Evolutionary conservation across 2,329 filamentous ascomycete genomes (phyloP).

Genomic region (Fusarium incarnatum): DNA sequence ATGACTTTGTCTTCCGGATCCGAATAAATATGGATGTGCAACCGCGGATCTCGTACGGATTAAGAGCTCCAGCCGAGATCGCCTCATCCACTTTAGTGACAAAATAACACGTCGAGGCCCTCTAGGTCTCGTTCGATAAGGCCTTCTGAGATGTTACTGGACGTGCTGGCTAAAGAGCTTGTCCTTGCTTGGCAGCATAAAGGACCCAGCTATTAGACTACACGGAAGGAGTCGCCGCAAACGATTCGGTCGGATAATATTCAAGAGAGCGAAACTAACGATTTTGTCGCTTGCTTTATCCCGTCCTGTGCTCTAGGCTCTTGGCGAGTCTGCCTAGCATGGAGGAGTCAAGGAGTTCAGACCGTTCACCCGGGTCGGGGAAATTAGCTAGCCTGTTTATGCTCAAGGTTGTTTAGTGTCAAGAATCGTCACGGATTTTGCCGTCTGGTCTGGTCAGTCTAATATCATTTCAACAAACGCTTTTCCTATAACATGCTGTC

Average conservation of each 20-base stretch:
- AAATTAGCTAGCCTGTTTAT: constrained; percentile 7
- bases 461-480: not conserved
- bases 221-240: not conserved
- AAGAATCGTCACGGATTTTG: not conserved
- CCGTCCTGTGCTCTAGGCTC: not conserved
- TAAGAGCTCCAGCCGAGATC: constrained; percentile 12
- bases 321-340: not conserved
- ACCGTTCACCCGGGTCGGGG: constrained; percentile 2
- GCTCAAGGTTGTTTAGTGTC: not conserved
- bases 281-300: not conserved
- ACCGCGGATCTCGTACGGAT: constrained; percentile 12
- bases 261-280: not conserved
- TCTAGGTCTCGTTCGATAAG: not conserved
- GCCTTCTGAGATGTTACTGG: not conserved
- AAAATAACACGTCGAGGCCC: not conserved
- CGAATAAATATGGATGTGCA: not conserved
- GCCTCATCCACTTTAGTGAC: not conserved
- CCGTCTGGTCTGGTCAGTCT: not conserved
- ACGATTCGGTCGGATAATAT: not conserved
- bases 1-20: constrained; percentile 6
- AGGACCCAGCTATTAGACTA: not conserved
- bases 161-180: not conserved
- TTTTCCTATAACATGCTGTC: not conserved
- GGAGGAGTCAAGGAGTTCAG: not conserved
- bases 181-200: not conserved